Base-by-base conservation (phyloP, 768 basidiomycete species). In the Pleurotus eryngii region DNA sequence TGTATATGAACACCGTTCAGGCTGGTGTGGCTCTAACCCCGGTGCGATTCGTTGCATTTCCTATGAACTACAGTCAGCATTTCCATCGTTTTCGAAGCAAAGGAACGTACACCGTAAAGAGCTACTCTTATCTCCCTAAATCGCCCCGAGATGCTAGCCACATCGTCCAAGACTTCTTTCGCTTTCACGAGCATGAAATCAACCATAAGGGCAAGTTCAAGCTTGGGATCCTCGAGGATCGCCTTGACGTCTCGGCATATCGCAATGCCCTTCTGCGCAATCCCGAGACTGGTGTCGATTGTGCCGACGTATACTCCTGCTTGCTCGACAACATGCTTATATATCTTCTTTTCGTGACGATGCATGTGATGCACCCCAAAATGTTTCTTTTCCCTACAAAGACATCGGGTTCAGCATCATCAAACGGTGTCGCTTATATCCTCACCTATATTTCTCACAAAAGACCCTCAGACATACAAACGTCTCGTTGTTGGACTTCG, bases 391-490 rank as follows among this genome's bases (percentile, higher is more conserved):
- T 35, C 27, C 11, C 22, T 22, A 22, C 22, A 22, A 22, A 22
- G 14, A 20, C 3, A 18, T 40, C n/a, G n/a, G 39, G 39, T 12
- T 40, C 12, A 43, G 42, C 12, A 3, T 43, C 42, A 20, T 43
- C n/a, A 1, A 43, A n/a, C 42, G 4, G 15, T 6, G 14, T 30
- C 9, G 30, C 30, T 11, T 30, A 30, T 30, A 7, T 30, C 9
- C 46, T 9, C 42, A 40, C 51, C 22, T 53, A 39, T 53, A 53
- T 26, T 39, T 53, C 39, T 53, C 51, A 12, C 51, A 53, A 37
- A 53, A 53, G 11, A 40, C 39, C 14, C 26, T 53, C 5, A 53
- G 20, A 20, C 51, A 53, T 15, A 22, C 51, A 15, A 53, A 53
- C 38, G 51, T 53, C 26, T 53, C 51, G 15, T 42, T 37, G 38